phyloP scores from a whole-genome alignment of 2,329 filamentous ascomycete species.

The Fonsecaea pugnacius region DNA sequence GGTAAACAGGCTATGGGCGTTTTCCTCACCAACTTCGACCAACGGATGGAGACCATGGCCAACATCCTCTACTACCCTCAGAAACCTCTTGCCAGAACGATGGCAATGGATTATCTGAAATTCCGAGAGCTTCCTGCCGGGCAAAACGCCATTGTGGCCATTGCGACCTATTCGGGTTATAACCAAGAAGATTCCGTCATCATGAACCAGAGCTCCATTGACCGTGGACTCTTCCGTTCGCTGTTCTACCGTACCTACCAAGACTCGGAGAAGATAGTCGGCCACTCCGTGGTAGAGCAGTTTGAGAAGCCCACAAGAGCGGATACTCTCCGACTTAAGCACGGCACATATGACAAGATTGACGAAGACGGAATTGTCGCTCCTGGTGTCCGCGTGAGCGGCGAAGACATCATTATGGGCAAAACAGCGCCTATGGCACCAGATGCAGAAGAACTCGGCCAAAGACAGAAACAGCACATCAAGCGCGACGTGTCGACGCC shows the following conservation, averaged over 20 bases:
- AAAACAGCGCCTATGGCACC: conserved; percentile 95
- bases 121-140: conserved; percentile 96
- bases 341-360: conserved; percentile 91
- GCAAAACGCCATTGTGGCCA: conserved; percentile 97
- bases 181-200: conserved; percentile 99
- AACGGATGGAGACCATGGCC: conserved; percentile 99
- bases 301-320: conserved; percentile 93
- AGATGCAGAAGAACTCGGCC: conserved; percentile 90
- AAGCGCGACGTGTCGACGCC: conserved; percentile 97
- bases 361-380: conserved; percentile 95
- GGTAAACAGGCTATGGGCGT: conserved; percentile 99
- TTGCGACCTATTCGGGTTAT: conserved; percentile 96
- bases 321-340: conserved; percentile 86
- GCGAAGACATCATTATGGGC: conserved; percentile 98
- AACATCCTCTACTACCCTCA: conserved; percentile 99
- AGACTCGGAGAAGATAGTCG: conserved; percentile 94
- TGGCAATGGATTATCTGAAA: conserved; percentile 98
- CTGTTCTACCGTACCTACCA: conserved; percentile 98
- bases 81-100: conserved; percentile 92
- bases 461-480: conserved; percentile 84
- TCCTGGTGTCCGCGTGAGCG: conserved; percentile 90
- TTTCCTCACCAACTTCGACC: conserved; percentile 94
- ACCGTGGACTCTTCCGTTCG: conserved; percentile 95
- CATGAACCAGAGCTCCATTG: conserved; percentile 99
- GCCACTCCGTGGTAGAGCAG: conserved; percentile 86